Evolutionary conservation across 345 rosid genomes (phyloP).

Genomic region (Xanthoceras sorbifolium): DNA sequence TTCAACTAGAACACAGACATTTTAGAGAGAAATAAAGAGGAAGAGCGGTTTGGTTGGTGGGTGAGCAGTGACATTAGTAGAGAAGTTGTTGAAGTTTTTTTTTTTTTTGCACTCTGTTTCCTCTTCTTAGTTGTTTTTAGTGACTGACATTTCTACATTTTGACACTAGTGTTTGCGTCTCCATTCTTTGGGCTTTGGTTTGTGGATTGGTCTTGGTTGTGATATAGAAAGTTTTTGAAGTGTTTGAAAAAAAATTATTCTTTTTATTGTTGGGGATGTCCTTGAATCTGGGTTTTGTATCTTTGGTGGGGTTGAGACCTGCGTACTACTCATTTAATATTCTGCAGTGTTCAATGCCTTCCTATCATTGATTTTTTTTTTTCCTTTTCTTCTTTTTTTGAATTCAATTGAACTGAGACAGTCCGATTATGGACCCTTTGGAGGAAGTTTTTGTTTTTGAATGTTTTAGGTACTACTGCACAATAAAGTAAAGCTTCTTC

Average conservation of each 20-base stretch:
- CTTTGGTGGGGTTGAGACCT: constrained; percentile 30
- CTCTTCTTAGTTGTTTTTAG: not conserved
- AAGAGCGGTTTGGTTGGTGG: constrained; percentile 25
- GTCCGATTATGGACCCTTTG: too few relatives aligned
- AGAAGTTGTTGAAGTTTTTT: constrained; percentile 18
- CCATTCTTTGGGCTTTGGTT: not conserved
- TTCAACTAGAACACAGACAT: not conserved
- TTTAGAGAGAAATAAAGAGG: not conserved
- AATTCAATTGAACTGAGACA: constrained; percentile 29
- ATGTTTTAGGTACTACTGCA: constrained; percentile 36
- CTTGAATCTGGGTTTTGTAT: constrained; percentile 43
- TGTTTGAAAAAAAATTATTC: not conserved
- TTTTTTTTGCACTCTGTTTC: too few relatives aligned
- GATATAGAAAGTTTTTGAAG: not conserved
- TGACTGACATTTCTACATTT: not conserved
- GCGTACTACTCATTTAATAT: constrained; percentile 4
- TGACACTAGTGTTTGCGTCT: not conserved
- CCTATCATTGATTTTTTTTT: constrained; percentile 26
- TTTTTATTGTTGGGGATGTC: constrained; percentile 7
- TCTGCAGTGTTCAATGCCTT: constrained; percentile 1
- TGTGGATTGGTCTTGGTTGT: too few relatives aligned
- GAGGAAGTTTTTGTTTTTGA: constrained; percentile 39
- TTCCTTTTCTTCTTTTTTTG: not conserved
- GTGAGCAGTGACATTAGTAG: not conserved
- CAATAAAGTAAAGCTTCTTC: constrained; percentile 29